Base-by-base conservation (phyloP, 1,139 yeast species). In the Taphrina confusa region DNA sequence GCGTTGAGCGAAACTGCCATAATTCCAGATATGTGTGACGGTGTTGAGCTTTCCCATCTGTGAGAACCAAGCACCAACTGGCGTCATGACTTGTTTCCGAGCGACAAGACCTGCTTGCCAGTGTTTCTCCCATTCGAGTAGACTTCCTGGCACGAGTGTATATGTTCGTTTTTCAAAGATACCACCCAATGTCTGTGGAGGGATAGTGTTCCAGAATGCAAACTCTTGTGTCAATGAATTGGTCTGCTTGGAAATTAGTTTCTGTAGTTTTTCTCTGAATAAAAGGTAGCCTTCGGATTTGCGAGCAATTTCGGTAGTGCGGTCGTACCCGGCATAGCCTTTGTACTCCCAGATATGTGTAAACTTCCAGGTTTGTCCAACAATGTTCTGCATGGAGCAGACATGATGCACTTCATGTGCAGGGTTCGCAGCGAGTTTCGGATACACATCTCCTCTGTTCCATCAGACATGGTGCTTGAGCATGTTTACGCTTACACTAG, bases 41-140 rank as follows among this genome's bases (percentile, higher is more conserved):
- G 74, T 68, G 66, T 75, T 75, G 31, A 75, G 67, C 4, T 69
- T 66, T 2, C 78, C 78, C 40, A 75, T 63, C 62, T 74, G 76
- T 16, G 74, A 68, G 66, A 75, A 75, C 78, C 78, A 75, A 1
- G 78, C 78, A 3, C 78, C 78, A 1, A 76, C 78, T 0, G 78
- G 78, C 66, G 75, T 77, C 78, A 75, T 75, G 42, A 75, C 78
- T 64, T 75, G 73, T 25, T 74, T 68, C n/a, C 78, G 73, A 64
- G 71, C 73, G 62, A 75, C 76, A 25, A 75, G 66, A 4, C 78
- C 78, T 62, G 71, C 67, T 44, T 71, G 68, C 78, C 78, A 75
- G 63, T 72, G 71, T 31, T 68, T 68, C 60, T 75, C 78, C 78
- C 78, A 75, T 58, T 75, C 78, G 16, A 74, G 67, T 46, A 75